Evolutionary conservation across 331 rosid species (phyloP).

Genomic region (Dryas integrifolia): DNA sequence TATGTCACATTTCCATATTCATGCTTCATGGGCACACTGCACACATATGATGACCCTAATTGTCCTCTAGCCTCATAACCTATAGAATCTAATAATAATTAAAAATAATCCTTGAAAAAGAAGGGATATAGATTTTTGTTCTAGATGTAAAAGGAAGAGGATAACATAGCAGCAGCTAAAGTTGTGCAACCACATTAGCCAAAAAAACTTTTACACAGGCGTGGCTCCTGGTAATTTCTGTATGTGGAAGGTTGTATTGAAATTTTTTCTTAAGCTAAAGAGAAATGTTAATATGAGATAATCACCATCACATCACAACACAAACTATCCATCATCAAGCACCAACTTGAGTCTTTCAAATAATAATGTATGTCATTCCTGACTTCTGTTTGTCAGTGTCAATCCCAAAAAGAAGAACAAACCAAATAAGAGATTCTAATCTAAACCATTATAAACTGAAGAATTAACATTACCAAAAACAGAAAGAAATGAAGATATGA

Average conservation of each 20-base stretch:
- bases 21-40: too few species aligned
- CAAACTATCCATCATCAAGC: neutral
- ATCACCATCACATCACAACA: neutral
- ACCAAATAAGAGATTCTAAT: conserved; percentile 2
- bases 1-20: too few species aligned
- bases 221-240: neutral
- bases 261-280: neutral
- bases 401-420: neutral
- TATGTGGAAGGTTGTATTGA: neutral
- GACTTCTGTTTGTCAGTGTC: neutral
- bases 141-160: neutral
- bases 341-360: conserved; percentile 2
- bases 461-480: neutral
- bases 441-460: neutral
- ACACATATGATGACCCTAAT: too few species aligned
- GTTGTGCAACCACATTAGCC: neutral
- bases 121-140: neutral
- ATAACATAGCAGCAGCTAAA: neutral
- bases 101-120: too few species aligned
- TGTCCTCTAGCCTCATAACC: too few species aligned
- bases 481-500: neutral
- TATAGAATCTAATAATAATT: too few species aligned
- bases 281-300: neutral
- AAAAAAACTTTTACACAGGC: neutral
- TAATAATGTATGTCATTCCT: neutral